Percentiles rank a stretch among this genome's conserved stretches.
Evolutionary conservation across 148 eudicot genomes (phyloP).

Genomic region (Silene latifolia): DNA sequence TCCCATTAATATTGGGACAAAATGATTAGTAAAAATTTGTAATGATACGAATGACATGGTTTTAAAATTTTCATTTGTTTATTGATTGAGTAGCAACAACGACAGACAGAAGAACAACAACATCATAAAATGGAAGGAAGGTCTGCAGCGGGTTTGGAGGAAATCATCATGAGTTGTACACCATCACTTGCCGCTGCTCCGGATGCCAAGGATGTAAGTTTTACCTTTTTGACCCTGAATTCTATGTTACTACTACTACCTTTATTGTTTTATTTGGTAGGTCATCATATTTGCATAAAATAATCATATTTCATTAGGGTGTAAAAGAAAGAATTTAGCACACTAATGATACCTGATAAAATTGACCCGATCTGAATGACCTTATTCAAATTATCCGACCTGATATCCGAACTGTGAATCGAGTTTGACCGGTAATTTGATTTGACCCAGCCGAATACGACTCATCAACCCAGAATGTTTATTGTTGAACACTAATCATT

Average conservation of each 20-base stretch:
- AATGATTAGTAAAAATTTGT: neutral
- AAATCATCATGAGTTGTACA: slow-evolving; percentile 82
- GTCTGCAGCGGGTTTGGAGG: slow-evolving; percentile 78
- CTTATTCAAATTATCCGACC: too few species aligned
- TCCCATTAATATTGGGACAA: neutral
- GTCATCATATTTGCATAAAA: neutral
- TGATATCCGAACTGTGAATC: too few species aligned
- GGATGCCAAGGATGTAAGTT: slow-evolving; percentile 46
- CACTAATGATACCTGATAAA: too few species aligned
- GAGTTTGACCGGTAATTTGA: too few species aligned
- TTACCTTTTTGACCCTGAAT: slow-evolving; percentile 41
- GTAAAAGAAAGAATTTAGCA: too few species aligned
- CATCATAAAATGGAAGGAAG: slow-evolving; percentile 63
- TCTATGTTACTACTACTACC: slow-evolving; percentile 13
- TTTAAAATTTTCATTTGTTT: neutral
- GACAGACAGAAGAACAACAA: slow-evolving; percentile 49
- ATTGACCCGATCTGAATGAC: too few species aligned
- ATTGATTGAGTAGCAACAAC: slow-evolving; percentile 15
- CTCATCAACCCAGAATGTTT: too few species aligned
- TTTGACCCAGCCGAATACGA: too few species aligned
- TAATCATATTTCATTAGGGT: neutral
- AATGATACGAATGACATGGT: neutral
- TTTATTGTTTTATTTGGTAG: neutral
- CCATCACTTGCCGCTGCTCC: slow-evolving; percentile 28
- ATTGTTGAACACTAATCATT: too few species aligned